A percentile compares a stretch with the other conserved stretches of the same genome.
Evolutionary conservation across 1,284 basidiomycete species (phyloP).

Genomic region (Vanrija humicola): DNA sequence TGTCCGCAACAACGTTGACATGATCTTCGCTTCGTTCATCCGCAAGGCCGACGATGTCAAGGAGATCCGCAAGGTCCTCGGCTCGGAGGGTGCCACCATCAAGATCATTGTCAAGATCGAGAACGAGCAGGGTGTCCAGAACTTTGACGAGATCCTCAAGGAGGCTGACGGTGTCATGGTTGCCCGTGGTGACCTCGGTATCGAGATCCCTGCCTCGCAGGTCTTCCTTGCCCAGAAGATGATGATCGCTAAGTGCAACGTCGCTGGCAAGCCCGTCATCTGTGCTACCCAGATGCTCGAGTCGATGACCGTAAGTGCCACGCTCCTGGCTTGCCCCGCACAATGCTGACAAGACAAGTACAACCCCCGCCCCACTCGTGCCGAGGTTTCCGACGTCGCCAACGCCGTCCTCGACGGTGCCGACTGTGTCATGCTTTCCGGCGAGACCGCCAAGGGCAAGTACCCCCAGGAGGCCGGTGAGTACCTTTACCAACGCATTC

Average conservation of each 20-base stretch:
- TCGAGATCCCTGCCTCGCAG: slow-evolving; percentile 95
- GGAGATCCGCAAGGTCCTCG: slow-evolving; percentile 85
- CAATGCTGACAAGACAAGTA: slow-evolving; percentile 55
- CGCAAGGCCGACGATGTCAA: slow-evolving; percentile 85
- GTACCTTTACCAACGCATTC: slow-evolving; percentile 27
- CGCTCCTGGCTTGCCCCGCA: not conserved
- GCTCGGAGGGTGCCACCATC: slow-evolving; percentile 84
- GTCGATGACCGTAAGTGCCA: slow-evolving; percentile 79
- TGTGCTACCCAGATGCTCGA: slow-evolving; percentile 99
- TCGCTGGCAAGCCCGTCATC: slow-evolving; percentile 94
- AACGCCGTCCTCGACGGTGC: slow-evolving; percentile 96
- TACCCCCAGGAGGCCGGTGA: slow-evolving; percentile 89
- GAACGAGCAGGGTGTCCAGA: slow-evolving; percentile 93
- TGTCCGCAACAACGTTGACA: slow-evolving; percentile 96
- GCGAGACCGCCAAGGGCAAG: slow-evolving; percentile 92
- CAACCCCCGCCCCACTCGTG: slow-evolving; percentile 94
- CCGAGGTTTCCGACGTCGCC: slow-evolving; percentile 94
- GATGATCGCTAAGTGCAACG: slow-evolving; percentile 99
- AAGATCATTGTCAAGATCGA: slow-evolving; percentile 99
- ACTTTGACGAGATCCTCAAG: slow-evolving; percentile 94
- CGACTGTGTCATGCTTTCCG: slow-evolving; percentile 98
- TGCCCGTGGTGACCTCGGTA: slow-evolving; percentile 94
- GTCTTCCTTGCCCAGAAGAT: slow-evolving; percentile 99
- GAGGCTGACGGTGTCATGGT: slow-evolving; percentile 98
- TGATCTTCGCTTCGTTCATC: slow-evolving; percentile 98